A percentile compares a stretch with the other conserved stretches of the same genome.
Conservation (phyloP, 352 stramenopile species). For the Phytophthora nicotianae region DNA sequence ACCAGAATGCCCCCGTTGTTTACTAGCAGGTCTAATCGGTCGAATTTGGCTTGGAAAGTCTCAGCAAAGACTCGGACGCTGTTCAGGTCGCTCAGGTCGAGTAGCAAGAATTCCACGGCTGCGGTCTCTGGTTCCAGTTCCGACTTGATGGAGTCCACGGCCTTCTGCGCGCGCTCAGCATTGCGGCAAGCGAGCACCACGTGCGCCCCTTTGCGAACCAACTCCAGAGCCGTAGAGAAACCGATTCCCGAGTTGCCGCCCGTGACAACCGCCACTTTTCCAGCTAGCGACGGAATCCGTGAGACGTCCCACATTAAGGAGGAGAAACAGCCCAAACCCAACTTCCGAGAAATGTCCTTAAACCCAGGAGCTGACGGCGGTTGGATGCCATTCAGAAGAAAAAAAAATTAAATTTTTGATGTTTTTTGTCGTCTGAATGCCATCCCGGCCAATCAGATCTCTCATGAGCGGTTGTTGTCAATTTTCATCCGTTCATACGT, state of each 20-base stretch:
- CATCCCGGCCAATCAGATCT: no score
- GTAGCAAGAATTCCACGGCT: constrained; percentile 43
- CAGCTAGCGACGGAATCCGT: constrained; percentile 38
- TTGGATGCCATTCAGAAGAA: no score
- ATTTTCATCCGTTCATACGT: no score
- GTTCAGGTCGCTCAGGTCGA: constrained; percentile 50
- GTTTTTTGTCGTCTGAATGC: no score
- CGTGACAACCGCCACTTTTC: constrained; percentile 83
- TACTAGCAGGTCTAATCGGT: constrained; percentile 56
- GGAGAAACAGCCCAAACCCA: no score
- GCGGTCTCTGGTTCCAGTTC: constrained; percentile 12
- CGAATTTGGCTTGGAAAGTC: constrained; percentile 41
- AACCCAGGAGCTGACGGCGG: no score
- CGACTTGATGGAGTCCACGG: constrained; percentile 32
- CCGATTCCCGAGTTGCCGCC: constrained; percentile 88
- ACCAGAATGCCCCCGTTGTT: constrained; percentile 66
- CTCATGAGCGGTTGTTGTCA: no score
- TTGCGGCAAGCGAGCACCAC: constrained; percentile 90
- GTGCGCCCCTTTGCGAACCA: constrained; percentile 61
- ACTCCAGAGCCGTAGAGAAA: constrained; percentile 63
- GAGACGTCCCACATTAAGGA: constrained; percentile 25
- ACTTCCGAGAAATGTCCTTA: no score
- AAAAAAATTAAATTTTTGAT: no score
- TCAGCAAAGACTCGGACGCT: constrained; percentile 44
- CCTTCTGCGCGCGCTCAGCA: constrained; percentile 28